phyloP scores from a whole-genome alignment of 177 flowering plant species.

The Vitis hybrid region DNA sequence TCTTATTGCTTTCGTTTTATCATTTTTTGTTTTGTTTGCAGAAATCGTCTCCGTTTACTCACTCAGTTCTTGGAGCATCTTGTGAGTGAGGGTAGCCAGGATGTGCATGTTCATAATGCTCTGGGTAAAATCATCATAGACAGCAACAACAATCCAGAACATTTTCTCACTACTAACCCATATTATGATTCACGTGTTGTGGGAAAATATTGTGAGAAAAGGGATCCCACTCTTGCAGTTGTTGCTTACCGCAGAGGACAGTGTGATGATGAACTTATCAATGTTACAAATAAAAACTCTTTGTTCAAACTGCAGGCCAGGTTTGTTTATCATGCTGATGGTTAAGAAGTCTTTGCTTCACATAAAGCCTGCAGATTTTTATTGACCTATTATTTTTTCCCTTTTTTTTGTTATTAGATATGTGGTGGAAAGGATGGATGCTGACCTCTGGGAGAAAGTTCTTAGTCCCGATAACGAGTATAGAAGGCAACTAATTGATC shows the following conservation, averaged over 20 bases:
- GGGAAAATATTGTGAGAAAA: slow-evolving; percentile 98
- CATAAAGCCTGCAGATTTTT: no score
- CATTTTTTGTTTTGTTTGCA: slow-evolving; percentile 29
- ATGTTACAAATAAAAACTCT: slow-evolving; percentile 95
- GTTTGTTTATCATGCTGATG: slow-evolving; percentile 36
- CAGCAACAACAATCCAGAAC: slow-evolving; percentile 99
- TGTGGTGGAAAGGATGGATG: slow-evolving; percentile 99
- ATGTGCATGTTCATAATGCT: slow-evolving; percentile 99
- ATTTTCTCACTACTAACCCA: slow-evolving; percentile 97
- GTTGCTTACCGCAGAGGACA: slow-evolving; percentile 98
- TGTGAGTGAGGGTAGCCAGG: slow-evolving; percentile 99
- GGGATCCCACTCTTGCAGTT: slow-evolving; percentile 99
- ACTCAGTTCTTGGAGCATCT: slow-evolving; percentile 99
- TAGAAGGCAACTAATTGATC: slow-evolving; percentile 96
- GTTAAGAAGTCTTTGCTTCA: background rate
- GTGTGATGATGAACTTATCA: slow-evolving; percentile 97
- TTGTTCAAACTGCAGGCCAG: slow-evolving; percentile 97
- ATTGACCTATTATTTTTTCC: background rate
- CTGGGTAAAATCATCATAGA: slow-evolving; percentile 98
- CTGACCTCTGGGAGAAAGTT: slow-evolving; percentile 95
- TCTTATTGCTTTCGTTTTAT: slow-evolving; percentile 8
- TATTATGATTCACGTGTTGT: slow-evolving; percentile 99
- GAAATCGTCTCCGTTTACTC: slow-evolving; percentile 95
- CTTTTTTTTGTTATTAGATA: slow-evolving; percentile 52
- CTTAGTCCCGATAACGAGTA: slow-evolving; percentile 89